Base-by-base conservation (phyloP, 305 asterid genomes). In the Fraxinus dipetala region DNA sequence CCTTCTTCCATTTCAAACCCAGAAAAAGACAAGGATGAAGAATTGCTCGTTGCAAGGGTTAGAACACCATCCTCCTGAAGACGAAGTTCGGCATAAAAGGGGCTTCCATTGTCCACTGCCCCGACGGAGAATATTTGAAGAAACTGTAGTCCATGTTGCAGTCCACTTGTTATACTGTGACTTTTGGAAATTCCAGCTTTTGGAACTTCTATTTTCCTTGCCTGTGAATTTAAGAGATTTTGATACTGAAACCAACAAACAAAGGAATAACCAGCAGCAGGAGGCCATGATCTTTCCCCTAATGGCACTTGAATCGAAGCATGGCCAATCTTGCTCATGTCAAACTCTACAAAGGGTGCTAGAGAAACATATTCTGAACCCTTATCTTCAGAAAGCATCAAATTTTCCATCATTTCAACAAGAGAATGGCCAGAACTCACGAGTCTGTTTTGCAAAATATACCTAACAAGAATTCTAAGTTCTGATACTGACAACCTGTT, bases 201-300 rank as follows among this genome's bases (percentile, higher is more conserved):
- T 40, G 95, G 89, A 84, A 90, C 88, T 82, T 96, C 98, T 73
- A 82, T 63, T 83, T 91, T 96, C 87, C 87, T 91, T 76, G 89
- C 86, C 22, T 91, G 90, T 83, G 95, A 87, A 86, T 89, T 93
- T 65, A 91, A 82, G 81, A 96, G 87, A 86, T 96, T 95, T 69
- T 87, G 89, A 86, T 89, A 96, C 83, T 95, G 98, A 87, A 96
- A 93, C 99, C 99, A 96, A 83, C 99, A 96, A 81, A 92, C 94
- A 79, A 96, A 96, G 79, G 99, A 96, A 89, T 96, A 96, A 73
- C 99, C 99, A 82, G 99, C 99, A 74, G 94, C 98, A 80, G 99
- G 99, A 83, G 99, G 99, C 99, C 99, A 95, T 40, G 98, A 93
- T 89, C 99, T 95, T 89, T 96, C 99, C 79, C 99, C 99, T 82